Conservation (phyloP, 495 filamentous ascomycete genomes). For the Penicillium arizonense region DNA sequence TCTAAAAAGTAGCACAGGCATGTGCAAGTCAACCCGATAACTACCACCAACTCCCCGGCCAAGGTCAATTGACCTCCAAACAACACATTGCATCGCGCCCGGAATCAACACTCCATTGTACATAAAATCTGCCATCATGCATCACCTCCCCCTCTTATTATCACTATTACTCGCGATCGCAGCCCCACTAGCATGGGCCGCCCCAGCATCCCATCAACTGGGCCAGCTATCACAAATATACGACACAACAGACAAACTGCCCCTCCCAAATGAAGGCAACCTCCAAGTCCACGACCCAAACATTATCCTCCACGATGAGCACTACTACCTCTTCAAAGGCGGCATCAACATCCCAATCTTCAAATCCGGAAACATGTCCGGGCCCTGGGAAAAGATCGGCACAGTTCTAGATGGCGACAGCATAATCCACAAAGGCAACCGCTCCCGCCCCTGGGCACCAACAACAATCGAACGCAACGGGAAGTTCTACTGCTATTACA, state of each 20-base stretch:
- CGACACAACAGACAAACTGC: slow-evolving; percentile 29
- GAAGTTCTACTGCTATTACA: slow-evolving; percentile 72
- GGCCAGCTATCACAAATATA: slow-evolving; percentile 18
- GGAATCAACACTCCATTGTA: not conserved
- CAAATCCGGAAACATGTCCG: slow-evolving; percentile 34
- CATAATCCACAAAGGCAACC: slow-evolving; percentile 36
- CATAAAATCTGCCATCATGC: not conserved
- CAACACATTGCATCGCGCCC: not conserved
- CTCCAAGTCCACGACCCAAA: slow-evolving; percentile 41
- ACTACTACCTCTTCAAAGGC: slow-evolving; percentile 43
- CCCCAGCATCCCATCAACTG: slow-evolving; percentile 9
- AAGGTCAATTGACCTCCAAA: not conserved
- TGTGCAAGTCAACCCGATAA: not conserved
- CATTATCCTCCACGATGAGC: slow-evolving; percentile 29
- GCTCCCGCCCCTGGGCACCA: slow-evolving; percentile 55
- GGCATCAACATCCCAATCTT: slow-evolving; percentile 28
- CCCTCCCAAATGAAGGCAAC: slow-evolving; percentile 36
- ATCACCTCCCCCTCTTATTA: not conserved
- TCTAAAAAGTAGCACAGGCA: not conserved
- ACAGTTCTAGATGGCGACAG: slow-evolving; percentile 37
- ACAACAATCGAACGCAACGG: slow-evolving; percentile 55
- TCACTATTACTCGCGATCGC: slow-evolving; percentile 4
- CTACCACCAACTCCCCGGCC: not conserved
- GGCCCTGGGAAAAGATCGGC: slow-evolving; percentile 41
- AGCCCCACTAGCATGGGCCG: slow-evolving; percentile 5